Conservation (phyloP, 257 asterid genomes). For the Salvia hispanica region DNA sequence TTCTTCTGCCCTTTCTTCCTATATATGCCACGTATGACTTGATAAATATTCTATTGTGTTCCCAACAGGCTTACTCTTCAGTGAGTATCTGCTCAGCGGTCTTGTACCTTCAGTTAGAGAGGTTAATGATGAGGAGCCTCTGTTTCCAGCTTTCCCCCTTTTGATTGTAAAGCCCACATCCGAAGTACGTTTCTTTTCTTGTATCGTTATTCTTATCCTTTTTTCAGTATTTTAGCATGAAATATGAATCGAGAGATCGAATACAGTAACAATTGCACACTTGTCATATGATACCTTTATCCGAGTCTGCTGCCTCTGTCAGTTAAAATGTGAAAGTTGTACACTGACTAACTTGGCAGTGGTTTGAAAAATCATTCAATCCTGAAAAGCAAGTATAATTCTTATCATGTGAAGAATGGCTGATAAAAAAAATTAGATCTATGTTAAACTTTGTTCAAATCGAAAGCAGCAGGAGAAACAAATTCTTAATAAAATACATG, state of each 20-base stretch:
- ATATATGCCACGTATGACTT: slow-evolving; percentile 16
- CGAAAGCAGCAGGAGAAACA: slow-evolving; percentile 14
- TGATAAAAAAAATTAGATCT: slow-evolving; percentile 6
- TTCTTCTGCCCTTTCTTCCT: neutral
- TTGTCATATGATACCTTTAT: slow-evolving; percentile 7
- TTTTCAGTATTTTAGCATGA: slow-evolving; percentile 20
- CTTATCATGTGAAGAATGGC: neutral
- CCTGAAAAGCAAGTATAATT: slow-evolving; percentile 10
- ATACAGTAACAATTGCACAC: neutral
- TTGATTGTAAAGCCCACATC: slow-evolving; percentile 61
- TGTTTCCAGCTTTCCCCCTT: slow-evolving; percentile 77
- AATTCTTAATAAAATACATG: slow-evolving; percentile 1
- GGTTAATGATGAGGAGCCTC: slow-evolving; percentile 92
- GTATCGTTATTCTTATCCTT: neutral
- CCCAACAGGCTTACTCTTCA: slow-evolving; percentile 80
- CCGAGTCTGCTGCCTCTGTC: neutral
- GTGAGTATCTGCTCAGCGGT: slow-evolving; percentile 94
- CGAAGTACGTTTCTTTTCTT: slow-evolving; percentile 48
- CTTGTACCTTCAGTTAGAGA: slow-evolving; percentile 91
- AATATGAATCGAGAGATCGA: slow-evolving; percentile 28
- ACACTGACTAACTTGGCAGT: slow-evolving; percentile 9
- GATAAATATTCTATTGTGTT: slow-evolving; percentile 19
- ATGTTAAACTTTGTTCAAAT: slow-evolving; percentile 10
- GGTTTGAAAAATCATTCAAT: slow-evolving; percentile 9
- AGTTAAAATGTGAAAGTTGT: neutral